Conservation (phyloP, 106 monocot genomes). For the Cymbidium sinense region DNA sequence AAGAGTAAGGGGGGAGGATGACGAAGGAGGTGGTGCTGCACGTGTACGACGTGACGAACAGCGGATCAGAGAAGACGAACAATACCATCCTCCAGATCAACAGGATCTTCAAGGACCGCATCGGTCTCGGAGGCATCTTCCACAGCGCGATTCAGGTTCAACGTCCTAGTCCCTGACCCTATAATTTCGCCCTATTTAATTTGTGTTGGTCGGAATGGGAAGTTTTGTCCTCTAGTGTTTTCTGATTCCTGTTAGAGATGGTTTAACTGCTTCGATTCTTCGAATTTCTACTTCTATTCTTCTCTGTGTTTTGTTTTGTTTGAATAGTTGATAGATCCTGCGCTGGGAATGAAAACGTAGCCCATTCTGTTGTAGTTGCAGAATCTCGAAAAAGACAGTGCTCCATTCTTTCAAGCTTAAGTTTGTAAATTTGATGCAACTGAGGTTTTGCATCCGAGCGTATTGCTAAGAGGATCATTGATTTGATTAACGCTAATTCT, state of each 20-base stretch:
- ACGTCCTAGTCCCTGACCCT: not conserved
- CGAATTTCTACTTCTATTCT: not conserved
- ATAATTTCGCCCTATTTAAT: not conserved
- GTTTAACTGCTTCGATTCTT: not conserved
- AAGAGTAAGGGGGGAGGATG: conserved; percentile 3
- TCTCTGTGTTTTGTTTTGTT: not conserved
- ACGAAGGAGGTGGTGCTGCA: conserved; percentile 72
- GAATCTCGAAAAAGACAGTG: not conserved
- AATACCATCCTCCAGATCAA: conserved; percentile 96
- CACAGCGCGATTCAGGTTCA: conserved; percentile 88
- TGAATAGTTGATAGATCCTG: not conserved
- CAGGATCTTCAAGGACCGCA: conserved; percentile 89
- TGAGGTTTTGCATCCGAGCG: too few species aligned
- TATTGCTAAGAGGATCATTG: too few species aligned
- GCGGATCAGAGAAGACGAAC: conserved; percentile 85
- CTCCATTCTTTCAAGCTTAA: not conserved
- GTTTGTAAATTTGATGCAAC: too few species aligned
- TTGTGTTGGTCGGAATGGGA: not conserved
- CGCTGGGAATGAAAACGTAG: not conserved
- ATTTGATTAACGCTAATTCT: too few species aligned
- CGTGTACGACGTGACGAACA: conserved; percentile 94
- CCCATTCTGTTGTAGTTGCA: not conserved
- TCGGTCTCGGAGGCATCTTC: conserved; percentile 95
- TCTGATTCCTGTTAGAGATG: not conserved
- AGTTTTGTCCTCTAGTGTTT: not conserved